A percentile compares a stretch with the other conserved stretches of the same genome.
These are phyloP conservation scores for Botrytis sinoallii DNA, from an alignment of 2,329 filamentous ascomycete species.

Conservation along the genomic window DNA sequence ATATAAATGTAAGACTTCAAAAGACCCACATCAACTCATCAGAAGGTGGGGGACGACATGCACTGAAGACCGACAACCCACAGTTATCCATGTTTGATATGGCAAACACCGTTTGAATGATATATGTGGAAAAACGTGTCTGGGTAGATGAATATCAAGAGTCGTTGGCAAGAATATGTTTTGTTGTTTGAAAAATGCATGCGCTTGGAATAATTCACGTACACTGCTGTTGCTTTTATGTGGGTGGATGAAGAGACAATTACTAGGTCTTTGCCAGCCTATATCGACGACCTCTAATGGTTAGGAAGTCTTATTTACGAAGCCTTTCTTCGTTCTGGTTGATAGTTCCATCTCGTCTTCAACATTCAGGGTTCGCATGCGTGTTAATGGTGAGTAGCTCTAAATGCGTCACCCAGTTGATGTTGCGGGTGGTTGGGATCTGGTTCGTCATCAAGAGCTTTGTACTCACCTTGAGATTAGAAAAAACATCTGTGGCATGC, in stretches of 20 bases:
- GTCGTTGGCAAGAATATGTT: background rate
- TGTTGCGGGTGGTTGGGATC: background rate
- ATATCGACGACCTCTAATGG: background rate
- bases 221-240: background rate
- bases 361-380: background rate
- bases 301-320: background rate
- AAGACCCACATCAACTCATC: background rate
- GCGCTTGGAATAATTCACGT: too few relatives aligned
- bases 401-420: background rate
- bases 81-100: background rate
- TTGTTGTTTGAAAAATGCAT: background rate
- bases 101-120: background rate
- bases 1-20: background rate
- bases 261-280: background rate
- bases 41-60: constrained; percentile 9
- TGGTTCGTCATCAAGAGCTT: background rate
- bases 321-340: background rate
- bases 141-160: too few relatives aligned
- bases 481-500: background rate
- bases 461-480: background rate
- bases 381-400: background rate
- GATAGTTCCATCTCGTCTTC: background rate
- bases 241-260: background rate
- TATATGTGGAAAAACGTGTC: background rate
- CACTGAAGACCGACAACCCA: background rate